phyloP scores from a whole-genome alignment of 257 asterid species.

The Solanum corneliomulleri region DNA sequence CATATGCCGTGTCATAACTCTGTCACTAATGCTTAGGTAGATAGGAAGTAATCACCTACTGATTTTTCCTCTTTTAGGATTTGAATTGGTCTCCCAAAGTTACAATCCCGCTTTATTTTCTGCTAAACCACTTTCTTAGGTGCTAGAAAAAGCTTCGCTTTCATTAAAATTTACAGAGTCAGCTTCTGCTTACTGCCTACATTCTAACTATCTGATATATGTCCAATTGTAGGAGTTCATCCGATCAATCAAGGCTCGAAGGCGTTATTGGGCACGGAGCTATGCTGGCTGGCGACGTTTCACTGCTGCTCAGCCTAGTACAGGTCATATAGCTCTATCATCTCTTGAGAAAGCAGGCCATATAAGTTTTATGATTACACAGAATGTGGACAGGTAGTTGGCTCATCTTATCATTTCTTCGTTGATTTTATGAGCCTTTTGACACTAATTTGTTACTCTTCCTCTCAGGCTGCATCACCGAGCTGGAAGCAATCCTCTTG shows the following conservation, averaged over 20 bases:
- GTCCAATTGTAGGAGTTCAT: slow-evolving; percentile 49
- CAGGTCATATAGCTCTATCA: slow-evolving; percentile 76
- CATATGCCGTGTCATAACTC: not conserved
- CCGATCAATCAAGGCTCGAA: slow-evolving; percentile 61
- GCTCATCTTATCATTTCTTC: not conserved
- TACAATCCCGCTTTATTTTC: not conserved
- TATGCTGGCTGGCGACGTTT: slow-evolving; percentile 97
- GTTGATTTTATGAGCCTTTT: not conserved
- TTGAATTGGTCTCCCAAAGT: not conserved
- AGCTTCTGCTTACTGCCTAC: not conserved
- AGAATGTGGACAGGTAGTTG: slow-evolving; percentile 91
- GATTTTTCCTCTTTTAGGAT: not conserved
- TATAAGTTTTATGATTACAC: slow-evolving; percentile 65
- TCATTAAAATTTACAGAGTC: not conserved
- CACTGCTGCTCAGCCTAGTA: slow-evolving; percentile 81
- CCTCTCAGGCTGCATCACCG: slow-evolving; percentile 80
- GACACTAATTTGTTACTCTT: slow-evolving; percentile 1
- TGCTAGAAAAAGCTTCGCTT: not conserved
- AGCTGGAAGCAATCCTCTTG: slow-evolving; percentile 95
- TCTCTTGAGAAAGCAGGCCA: slow-evolving; percentile 81
- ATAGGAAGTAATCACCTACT: not conserved
- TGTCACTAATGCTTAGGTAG: not conserved
- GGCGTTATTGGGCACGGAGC: slow-evolving; percentile 98
- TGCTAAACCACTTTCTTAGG: not conserved
- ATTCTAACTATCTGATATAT: not conserved